Conservation (phyloP, 345 rosid species). For the Syzygium aqueum region DNA sequence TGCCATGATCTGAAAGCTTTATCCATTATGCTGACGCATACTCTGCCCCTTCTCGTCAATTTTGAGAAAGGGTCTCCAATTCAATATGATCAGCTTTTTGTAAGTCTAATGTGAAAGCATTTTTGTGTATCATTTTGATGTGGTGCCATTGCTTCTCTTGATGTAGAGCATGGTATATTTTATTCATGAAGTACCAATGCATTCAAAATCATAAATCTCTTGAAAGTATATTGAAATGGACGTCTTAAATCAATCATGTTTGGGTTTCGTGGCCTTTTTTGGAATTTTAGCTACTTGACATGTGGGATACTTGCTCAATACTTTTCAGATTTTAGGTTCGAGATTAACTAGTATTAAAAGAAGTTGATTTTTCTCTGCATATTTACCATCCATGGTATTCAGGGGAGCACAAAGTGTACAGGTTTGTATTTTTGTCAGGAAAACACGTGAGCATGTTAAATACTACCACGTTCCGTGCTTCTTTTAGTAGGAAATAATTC, state of each 20-base stretch:
- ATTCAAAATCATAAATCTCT: neutral
- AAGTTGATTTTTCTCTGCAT: neutral
- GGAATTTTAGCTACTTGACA: neutral
- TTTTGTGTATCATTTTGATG: neutral
- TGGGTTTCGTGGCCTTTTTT: neutral
- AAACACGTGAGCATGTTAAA: neutral
- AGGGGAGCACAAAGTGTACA: neutral
- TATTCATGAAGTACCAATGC: neutral
- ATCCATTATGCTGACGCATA: neutral
- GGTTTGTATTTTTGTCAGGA: neutral
- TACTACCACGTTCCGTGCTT: neutral
- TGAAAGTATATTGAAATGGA: neutral
- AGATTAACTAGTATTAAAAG: neutral
- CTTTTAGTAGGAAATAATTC: neutral
- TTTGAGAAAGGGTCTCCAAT: neutral
- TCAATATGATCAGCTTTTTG: neutral
- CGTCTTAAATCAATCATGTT: neutral
- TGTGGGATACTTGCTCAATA: neutral
- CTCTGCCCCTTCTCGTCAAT: neutral
- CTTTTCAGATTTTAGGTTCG: neutral
- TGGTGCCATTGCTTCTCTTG: neutral
- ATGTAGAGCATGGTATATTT: neutral
- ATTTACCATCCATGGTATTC: neutral
- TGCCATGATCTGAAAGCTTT: neutral
- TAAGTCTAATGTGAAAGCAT: neutral